A percentile compares a stretch with the other conserved stretches of the same genome.
Evolutionary conservation across 306 rosid genomes (phyloP).

Genomic region (Ziziphus jujuba): DNA sequence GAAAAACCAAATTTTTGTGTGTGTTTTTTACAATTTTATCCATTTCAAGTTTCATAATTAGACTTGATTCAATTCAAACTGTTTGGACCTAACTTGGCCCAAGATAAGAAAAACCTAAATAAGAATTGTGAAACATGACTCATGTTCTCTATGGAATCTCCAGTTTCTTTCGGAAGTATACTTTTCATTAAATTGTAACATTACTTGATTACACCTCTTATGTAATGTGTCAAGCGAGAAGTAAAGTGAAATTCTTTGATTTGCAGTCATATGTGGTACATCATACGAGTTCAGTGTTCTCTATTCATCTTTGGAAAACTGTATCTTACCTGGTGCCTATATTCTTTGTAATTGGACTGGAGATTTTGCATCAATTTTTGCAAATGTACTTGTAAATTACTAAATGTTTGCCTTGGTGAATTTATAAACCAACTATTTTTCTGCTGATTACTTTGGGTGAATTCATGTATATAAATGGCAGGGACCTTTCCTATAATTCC

Average conservation of each 20-base stretch:
- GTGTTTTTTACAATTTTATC: too few relatives aligned
- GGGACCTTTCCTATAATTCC: slow-evolving; percentile 86
- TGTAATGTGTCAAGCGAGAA: background rate
- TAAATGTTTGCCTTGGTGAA: background rate
- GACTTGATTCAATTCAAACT: too few relatives aligned
- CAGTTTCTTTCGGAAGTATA: too few relatives aligned
- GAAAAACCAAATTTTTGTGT: too few relatives aligned
- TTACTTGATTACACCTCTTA: background rate
- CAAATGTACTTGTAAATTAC: background rate
- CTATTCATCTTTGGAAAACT: background rate
- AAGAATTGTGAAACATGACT: too few relatives aligned
- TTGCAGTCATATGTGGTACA: background rate
- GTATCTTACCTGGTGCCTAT: background rate
- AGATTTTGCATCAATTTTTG: background rate
- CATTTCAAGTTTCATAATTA: too few relatives aligned
- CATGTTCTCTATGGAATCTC: background rate
- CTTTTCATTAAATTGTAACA: background rate
- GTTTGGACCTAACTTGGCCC: too few relatives aligned
- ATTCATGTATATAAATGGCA: slow-evolving; percentile 36
- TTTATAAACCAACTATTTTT: too few relatives aligned
- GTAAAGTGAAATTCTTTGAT: slow-evolving; percentile 1
- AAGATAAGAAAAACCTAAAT: too few relatives aligned
- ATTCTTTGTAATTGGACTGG: too few relatives aligned
- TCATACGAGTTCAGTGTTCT: background rate
- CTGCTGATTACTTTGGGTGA: slow-evolving; percentile 12